phyloP scores from a whole-genome alignment of 345 rosid species.

The Turritis glabra region DNA sequence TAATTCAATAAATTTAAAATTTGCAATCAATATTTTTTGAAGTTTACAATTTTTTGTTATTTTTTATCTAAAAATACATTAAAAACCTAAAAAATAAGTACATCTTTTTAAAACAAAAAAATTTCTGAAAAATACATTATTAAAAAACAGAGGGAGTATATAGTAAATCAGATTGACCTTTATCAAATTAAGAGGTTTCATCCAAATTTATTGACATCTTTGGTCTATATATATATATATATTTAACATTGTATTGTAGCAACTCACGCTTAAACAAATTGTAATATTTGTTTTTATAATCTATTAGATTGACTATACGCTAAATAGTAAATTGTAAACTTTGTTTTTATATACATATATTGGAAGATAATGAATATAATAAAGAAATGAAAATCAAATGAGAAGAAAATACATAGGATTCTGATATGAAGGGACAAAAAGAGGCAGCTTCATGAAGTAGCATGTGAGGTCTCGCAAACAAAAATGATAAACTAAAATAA shows the following conservation, averaged over 20 bases:
- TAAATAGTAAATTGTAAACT: not conserved
- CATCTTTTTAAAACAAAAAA: too few relatives aligned
- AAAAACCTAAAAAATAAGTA: too few relatives aligned
- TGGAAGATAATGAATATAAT: not conserved
- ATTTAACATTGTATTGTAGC: too few relatives aligned
- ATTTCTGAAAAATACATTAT: too few relatives aligned
- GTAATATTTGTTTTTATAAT: too few relatives aligned
- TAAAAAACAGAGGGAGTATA: too few relatives aligned
- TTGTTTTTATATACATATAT: not conserved
- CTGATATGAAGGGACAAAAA: constrained; percentile 23
- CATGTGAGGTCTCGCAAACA: constrained; percentile 38
- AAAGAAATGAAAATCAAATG: constrained; percentile 1
- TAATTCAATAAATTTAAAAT: too few relatives aligned
- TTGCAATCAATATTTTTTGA: too few relatives aligned
- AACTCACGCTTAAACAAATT: too few relatives aligned
- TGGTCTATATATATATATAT: too few relatives aligned
- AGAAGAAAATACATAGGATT: constrained; percentile 35
- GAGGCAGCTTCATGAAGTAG: constrained; percentile 42
- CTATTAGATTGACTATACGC: not conserved
- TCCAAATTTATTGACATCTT: not conserved
- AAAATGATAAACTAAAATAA: constrained; percentile 17
- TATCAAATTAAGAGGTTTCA: not conserved
- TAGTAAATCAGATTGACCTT: not conserved
- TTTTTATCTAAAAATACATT: too few relatives aligned
- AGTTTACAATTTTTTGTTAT: too few relatives aligned